phyloP scores from a whole-genome alignment of 352 stramenopile genomes.

The Globisporangium paroecandrum region DNA sequence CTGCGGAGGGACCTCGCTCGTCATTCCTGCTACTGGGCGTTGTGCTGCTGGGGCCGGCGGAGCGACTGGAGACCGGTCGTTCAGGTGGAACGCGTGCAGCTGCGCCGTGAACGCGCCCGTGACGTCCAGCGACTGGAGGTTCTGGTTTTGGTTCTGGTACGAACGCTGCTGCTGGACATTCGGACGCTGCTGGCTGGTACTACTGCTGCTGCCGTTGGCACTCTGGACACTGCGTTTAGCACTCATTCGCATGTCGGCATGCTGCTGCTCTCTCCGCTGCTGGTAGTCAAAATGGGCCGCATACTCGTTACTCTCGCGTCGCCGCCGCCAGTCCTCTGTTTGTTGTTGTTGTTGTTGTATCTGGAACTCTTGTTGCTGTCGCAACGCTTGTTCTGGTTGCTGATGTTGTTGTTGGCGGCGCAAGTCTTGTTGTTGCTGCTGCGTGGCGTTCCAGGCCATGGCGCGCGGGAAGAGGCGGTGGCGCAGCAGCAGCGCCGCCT shows the following conservation, averaged over 20 bases:
- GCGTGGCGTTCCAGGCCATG: constrained; percentile 57
- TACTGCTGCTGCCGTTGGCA: background rate
- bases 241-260: background rate
- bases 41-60: background rate
- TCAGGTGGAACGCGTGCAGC: constrained; percentile 10
- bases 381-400: background rate
- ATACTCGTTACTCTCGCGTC: background rate
- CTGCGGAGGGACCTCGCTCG: background rate
- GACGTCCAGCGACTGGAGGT: constrained; percentile 7
- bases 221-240: background rate
- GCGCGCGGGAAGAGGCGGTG: constrained; percentile 60
- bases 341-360: background rate
- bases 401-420: constrained; percentile 9
- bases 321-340: background rate
- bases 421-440: constrained; percentile 12
- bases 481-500: constrained; percentile 32
- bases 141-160: constrained; percentile 3
- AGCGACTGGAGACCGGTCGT: constrained; percentile 3
- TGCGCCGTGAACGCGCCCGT: constrained; percentile 9
- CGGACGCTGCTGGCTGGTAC: background rate
- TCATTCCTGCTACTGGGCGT: too few relatives aligned
- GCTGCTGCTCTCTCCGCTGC: background rate
- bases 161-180: background rate
- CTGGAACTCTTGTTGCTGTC: background rate
- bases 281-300: background rate